A percentile compares a stretch with the other conserved stretches of the same genome.
Conservation (phyloP, 2,329 filamentous ascomycete genomes). For the Arthroderma sp. region DNA sequence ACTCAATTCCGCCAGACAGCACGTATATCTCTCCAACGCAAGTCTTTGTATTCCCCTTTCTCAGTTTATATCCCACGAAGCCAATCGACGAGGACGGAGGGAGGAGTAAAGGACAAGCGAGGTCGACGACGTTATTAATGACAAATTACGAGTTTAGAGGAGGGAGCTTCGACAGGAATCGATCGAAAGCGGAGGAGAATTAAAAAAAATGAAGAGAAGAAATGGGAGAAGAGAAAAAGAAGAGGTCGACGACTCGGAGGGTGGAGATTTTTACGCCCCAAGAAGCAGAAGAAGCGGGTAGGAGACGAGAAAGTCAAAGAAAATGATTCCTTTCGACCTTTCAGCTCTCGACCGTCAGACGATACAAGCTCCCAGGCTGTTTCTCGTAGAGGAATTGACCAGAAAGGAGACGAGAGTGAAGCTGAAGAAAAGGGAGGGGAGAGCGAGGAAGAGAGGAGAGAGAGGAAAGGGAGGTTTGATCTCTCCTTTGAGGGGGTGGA, state of each 20-base stretch:
- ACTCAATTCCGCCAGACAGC: no score
- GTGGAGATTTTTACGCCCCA: neutral
- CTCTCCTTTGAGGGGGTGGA: slow-evolving; percentile 7
- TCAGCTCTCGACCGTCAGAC: slow-evolving; percentile 4
- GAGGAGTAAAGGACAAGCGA: no score
- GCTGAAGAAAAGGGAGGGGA: slow-evolving; percentile 7
- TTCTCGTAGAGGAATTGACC: slow-evolving; percentile 8
- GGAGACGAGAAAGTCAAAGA: slow-evolving; percentile 7
- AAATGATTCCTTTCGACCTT: neutral
- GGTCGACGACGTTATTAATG: no score
- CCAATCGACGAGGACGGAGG: no score
- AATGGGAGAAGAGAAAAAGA: neutral
- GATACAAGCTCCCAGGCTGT: slow-evolving; percentile 6
- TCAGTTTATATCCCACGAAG: no score
- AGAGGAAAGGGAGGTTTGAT: slow-evolving; percentile 4
- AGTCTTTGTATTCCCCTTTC: no score
- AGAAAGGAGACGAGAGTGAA: slow-evolving; percentile 13
- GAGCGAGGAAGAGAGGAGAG: slow-evolving; percentile 3
- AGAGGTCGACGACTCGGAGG: neutral
- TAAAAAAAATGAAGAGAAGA: neutral
- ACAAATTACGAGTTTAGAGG: no score
- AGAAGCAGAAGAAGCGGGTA: neutral
- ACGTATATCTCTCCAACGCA: no score
- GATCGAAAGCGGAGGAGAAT: no score
- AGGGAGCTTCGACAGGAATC: no score